Conservation (phyloP, 2,329 filamentous ascomycete species). For the Chaetoscypha palmicola region DNA sequence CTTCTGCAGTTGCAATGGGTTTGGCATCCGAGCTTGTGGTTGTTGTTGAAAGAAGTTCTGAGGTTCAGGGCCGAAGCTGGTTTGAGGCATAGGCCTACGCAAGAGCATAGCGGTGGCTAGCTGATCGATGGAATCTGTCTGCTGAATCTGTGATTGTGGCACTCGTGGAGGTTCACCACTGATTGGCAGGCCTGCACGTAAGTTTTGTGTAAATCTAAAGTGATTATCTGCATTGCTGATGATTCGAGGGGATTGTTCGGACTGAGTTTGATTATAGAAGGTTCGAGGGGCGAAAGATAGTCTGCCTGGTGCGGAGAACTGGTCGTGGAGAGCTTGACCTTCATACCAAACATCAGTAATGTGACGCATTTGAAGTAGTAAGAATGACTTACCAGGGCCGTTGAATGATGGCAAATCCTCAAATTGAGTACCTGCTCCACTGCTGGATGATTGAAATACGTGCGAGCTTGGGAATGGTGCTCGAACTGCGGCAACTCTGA, state of each 20-base stretch:
- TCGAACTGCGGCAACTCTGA: too few relatives aligned
- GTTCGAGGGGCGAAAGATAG: slow-evolving; percentile 20
- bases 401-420: slow-evolving; percentile 8
- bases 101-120: slow-evolving; percentile 24
- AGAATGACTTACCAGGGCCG: slow-evolving; percentile 10
- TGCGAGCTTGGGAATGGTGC: not conserved
- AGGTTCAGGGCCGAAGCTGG: slow-evolving; percentile 5
- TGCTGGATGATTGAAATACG: not conserved
- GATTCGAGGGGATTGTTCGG: slow-evolving; percentile 9
- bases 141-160: slow-evolving; percentile 2
- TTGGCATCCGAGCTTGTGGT: slow-evolving; percentile 11
- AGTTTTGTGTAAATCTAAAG: slow-evolving; percentile 24
- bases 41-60: slow-evolving; percentile 13
- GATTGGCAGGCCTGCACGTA: slow-evolving; percentile 16
- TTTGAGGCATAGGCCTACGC: slow-evolving; percentile 12
- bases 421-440: slow-evolving; percentile 4
- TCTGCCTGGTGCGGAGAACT: slow-evolving; percentile 11
- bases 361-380: not conserved
- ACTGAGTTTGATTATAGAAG: slow-evolving; percentile 13
- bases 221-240: slow-evolving; percentile 24
- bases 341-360: not conserved
- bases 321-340: not conserved
- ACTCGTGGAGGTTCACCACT: slow-evolving; percentile 6
- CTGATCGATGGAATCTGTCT: slow-evolving; percentile 15
- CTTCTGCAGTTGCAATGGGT: slow-evolving; percentile 20